Base-by-base conservation (phyloP, 73 alveolate species). In the Uronychia setigera region DNA sequence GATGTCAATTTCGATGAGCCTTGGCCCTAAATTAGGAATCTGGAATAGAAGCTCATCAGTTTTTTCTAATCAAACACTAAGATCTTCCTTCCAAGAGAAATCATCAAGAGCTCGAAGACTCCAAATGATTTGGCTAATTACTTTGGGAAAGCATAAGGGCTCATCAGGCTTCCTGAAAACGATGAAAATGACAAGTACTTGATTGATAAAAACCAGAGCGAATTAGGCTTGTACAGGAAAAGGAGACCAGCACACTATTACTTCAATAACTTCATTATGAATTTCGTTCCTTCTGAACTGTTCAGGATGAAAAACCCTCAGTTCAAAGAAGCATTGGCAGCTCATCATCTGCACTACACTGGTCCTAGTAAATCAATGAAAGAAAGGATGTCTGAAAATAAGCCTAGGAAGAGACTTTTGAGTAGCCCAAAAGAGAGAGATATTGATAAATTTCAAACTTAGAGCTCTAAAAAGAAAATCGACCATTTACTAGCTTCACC, bases 101-200 rank as follows among this genome's bases (percentile, higher is more conserved):
- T 89, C 29, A 26, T 79, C 26, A 79, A 76, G 78, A 81, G 28
- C 26, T 35, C 82, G 9, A 79, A 27, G 33, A 83, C 94, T 1
- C 85, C 87, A 28, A 35, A 78, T 5, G 84, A 88, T 32, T 59
- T 88, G 33, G 79, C 84, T 60, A 89, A 89, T 25, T 79, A 83
- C 59, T 88, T 88, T 13, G 60, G 87, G 1, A 79, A 83, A 32
- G 88, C 60, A 0, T 67, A 88, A 32, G 88, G 32, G 26, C 60
- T 35, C 57, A 29, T 88, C 32, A 9, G 83, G 31, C 67, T 88
- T 29, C 84, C 84, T 33, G 84, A 81, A 75, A 88, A 83, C 46
- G 94, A 88, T 60, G 87, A 88, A 60, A 88, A 88, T 59, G 94
- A 88, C 31, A 19, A 32, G 74, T 88, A 83, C 78, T 33, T 83